phyloP scores from a whole-genome alignment of 2,329 filamentous ascomycete genomes.

The Aspergillus udagawae region DNA sequence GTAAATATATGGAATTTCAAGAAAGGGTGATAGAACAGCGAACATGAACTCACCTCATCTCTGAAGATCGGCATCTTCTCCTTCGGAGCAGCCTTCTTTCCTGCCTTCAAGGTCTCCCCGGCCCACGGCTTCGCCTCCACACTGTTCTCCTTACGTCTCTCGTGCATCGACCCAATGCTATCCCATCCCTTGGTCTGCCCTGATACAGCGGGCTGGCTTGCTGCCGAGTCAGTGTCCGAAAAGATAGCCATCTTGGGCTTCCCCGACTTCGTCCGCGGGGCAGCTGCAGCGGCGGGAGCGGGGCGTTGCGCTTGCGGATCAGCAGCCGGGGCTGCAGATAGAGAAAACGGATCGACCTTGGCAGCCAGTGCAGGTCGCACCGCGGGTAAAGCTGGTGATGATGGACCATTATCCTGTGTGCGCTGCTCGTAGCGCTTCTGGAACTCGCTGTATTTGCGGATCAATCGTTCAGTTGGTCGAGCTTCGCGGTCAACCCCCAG shows the following conservation, averaged over 20 bases:
- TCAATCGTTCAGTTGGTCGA: conserved; percentile 70
- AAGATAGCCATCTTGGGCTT: conserved; percentile 88
- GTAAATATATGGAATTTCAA: conserved; percentile 69
- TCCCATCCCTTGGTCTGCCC: conserved; percentile 76
- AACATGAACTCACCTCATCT: conserved; percentile 75
- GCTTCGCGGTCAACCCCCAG: conserved; percentile 87
- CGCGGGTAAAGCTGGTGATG: conserved; percentile 80
- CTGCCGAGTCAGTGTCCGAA: conserved; percentile 65
- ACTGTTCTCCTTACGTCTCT: conserved; percentile 91
- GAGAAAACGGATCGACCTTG: conserved; percentile 77
- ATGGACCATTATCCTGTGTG: conserved; percentile 63
- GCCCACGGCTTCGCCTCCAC: conserved; percentile 85
- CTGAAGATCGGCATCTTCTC: conserved; percentile 91
- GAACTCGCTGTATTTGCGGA: conserved; percentile 91
- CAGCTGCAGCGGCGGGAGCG: conserved; percentile 45
- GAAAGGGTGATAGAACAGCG: conserved; percentile 29
- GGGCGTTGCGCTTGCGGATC: conserved; percentile 65
- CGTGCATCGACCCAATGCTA: conserved; percentile 77
- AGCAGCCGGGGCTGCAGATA: conserved; percentile 44
- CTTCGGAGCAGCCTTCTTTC: conserved; percentile 71
- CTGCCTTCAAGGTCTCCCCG: conserved; percentile 83
- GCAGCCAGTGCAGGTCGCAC: conserved; percentile 78
- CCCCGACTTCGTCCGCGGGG: conserved; percentile 57
- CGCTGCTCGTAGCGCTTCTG: conserved; percentile 70
- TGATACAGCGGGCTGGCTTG: conserved; percentile 53